Evolutionary conservation across 192 early-diverging fungal species (phyloP), one percentile per base, ranked within the genome.

Genomic region (Paraglomus brasilianum): DNA sequence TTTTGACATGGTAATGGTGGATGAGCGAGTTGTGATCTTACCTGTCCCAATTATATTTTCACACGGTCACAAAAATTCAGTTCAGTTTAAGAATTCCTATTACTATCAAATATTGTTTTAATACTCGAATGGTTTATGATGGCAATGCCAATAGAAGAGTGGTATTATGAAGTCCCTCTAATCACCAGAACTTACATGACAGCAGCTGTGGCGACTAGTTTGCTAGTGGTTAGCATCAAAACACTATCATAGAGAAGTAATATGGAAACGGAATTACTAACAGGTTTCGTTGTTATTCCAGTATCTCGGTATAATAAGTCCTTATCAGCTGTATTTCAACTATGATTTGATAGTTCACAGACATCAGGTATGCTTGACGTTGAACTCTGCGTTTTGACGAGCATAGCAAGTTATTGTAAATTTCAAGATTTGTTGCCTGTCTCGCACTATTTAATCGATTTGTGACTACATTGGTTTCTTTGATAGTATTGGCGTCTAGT

Each of bases 111-210:
- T 88, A 46, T 72, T 85, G 17, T 66, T 86, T n/a, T 21, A 86
- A 86, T 70, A 79, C 71, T 64, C 17, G 13, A 49, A 41, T 60
- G 38, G 38, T 39, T 19, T 17, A 71, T 13, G 58, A 86, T 86
- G 85, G 77, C 85, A 8, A 83, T 80, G 36, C 85, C 85, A 69
- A 57, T 86, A 46, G 94, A 96, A 74, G 89, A 90, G 38, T 96
- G 94, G 93, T 98, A 91, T 76, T 85, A 87, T 66, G 93, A 95
- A 48, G 86, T 95, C 1, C 96, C 96, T 17, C 67, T 85, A 40
- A 85, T 94, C 19, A 97, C 95, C 5, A 86, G 97, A 56, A 82
- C 87, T 9, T 99, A 94, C 74, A 75, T 95, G 38, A 96, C 95
- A 11, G 86, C 85, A 11, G 88, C 91, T 6, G 82, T 88, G 30